Conservation (phyloP, 192 early-diverging fungal species). For the Coemansia sp. region DNA sequence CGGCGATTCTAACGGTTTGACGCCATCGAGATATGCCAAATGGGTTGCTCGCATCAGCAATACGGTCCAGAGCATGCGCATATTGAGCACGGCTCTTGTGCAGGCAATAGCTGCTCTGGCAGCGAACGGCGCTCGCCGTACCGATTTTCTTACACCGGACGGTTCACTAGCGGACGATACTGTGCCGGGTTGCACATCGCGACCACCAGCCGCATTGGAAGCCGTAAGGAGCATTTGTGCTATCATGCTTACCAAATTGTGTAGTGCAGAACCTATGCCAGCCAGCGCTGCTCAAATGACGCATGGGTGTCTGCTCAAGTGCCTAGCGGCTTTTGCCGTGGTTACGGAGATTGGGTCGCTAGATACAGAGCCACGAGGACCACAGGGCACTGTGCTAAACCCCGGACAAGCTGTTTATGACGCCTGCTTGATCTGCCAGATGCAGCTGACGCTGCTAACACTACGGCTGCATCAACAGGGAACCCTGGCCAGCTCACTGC, state of each 20-base stretch:
- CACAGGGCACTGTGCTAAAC: no score
- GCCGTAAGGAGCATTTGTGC: slow-evolving; percentile 21
- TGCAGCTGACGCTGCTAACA: no score
- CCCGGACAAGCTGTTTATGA: no score
- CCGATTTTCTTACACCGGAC: no score
- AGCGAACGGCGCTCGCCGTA: not conserved
- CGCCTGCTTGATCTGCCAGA: no score
- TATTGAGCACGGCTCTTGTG: slow-evolving; percentile 31
- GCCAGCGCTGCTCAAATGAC: not conserved
- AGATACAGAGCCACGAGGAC: no score
- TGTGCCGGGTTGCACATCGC: not conserved
- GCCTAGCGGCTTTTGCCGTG: slow-evolving; percentile 12
- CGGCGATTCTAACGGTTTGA: not conserved
- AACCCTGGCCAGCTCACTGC: no score
- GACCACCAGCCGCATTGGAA: slow-evolving; percentile 1
- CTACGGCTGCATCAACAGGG: no score
- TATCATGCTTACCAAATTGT: slow-evolving; percentile 30
- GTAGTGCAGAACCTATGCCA: slow-evolving; percentile 1
- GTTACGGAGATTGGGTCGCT: not conserved
- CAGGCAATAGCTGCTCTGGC: slow-evolving; percentile 11
- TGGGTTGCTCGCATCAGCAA: slow-evolving; percentile 47
- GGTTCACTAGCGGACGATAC: no score
- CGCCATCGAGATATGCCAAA: slow-evolving; percentile 34
- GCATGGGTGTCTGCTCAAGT: slow-evolving; percentile 7
- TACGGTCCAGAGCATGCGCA: slow-evolving; percentile 19